These are phyloP conservation scores for Euptelea pleiosperma DNA, from an alignment of 164 flowering plant genomes.

Conservation along the genomic window DNA sequence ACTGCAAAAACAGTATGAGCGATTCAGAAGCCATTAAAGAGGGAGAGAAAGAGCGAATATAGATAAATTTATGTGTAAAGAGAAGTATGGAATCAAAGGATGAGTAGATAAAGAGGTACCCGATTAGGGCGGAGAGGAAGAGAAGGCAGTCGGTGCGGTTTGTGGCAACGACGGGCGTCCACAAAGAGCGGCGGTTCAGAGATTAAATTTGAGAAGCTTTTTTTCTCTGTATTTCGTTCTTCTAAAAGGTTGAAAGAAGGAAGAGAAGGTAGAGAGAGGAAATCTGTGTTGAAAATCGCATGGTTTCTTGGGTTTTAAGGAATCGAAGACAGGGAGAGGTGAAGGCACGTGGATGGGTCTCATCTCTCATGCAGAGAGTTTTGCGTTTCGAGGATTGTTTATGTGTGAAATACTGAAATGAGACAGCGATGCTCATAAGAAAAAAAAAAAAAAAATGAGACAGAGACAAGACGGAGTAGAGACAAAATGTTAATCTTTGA, in stretches of 20 bases:
- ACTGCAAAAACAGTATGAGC: not conserved
- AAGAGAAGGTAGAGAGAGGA: too few relatives aligned
- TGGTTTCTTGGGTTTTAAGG: constrained; percentile 15
- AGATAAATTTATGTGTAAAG: too few relatives aligned
- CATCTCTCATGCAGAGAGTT: constrained; percentile 23
- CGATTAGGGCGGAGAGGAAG: not conserved
- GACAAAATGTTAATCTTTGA: too few relatives aligned
- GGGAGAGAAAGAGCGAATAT: not conserved
- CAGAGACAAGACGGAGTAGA: not conserved
- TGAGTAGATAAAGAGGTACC: not conserved
- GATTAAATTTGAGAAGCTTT: not conserved
- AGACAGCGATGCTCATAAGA: too few relatives aligned
- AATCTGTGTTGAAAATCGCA: not conserved
- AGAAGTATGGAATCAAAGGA: not conserved
- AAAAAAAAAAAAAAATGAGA: too few relatives aligned
- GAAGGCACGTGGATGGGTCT: constrained; percentile 26
- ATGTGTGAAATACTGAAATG: not conserved
- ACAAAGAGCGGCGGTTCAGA: too few relatives aligned
- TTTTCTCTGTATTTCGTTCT: not conserved
- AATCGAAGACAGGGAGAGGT: not conserved
- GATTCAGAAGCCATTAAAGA: not conserved
- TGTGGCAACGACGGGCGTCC: constrained; percentile 3
- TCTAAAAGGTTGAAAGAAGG: not conserved
- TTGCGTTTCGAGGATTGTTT: too few relatives aligned
- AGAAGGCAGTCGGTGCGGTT: not conserved